Base-by-base conservation (phyloP, 78 protist species). In the Dictyostelium firmibasis region DNA sequence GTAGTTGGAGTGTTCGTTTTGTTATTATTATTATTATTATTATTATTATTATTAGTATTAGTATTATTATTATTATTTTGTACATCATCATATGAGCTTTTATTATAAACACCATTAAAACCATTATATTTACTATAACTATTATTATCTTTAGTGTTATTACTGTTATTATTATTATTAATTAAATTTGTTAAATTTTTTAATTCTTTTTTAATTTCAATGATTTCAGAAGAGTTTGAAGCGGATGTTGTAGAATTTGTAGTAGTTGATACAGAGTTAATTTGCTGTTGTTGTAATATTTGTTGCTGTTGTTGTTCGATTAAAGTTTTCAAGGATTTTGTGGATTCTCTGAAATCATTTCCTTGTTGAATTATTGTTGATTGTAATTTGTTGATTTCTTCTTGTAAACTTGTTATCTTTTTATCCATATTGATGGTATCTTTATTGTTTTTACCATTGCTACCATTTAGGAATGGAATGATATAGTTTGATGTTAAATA, bases 191-290 rank as follows among this genome's bases (percentile, higher is more conserved):
- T 16, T 23, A 89, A 53, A 35, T 60, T 81, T 47, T 81, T 89
- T 27, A 89, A 35, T 67, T 89, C 94, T 47, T 81, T 78, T 69
- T 81, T 78, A 29, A 89, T 89, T 27, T 89, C 94, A 23, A 23
- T 18, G 6, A 89, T 78, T 70, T 89, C 94, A 6, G 92, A n/a
- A 13, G 70, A 70, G 35, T 79, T 79, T 57, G 60, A 72, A 23
- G 50, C 18, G 7, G 53, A 43, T 2, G 78, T 38, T 29, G 79
- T 23, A 18, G 79, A 33, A 33, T 31, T 27, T 6, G 79, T 72
- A 16, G 44, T 25, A 11, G 41, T 23, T n/a, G 83, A n/a, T 38
- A 47, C 27, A n/a, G 83, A 38, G 10, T 18, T 77, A 5, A 25
- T n/a, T 38, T 57, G 62, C 60, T 82, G 86, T 44, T 81, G 69